phyloP scores from a whole-genome alignment of 768 basidiomycete species.

The Agrocybe chaxingu region DNA sequence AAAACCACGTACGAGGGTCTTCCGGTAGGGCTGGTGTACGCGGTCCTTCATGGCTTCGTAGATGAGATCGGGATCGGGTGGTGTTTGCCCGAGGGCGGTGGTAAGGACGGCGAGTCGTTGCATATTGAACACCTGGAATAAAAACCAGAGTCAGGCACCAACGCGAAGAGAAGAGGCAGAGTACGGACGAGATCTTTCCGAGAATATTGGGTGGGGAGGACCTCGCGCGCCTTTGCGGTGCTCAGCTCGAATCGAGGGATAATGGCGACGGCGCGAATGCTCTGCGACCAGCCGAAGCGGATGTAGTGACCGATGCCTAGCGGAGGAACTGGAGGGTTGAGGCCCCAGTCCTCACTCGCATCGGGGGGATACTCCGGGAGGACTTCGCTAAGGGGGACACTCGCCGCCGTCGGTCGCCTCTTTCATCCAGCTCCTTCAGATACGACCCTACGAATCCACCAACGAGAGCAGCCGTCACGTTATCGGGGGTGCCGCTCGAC shows the following conservation, averaged over 20 bases:
- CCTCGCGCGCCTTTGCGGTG: slow-evolving; percentile 90
- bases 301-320: slow-evolving; percentile 92
- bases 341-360: slow-evolving; percentile 89
- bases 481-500: slow-evolving; percentile 99
- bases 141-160: slow-evolving; percentile 3
- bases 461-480: slow-evolving; percentile 94
- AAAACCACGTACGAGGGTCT: slow-evolving; percentile 58
- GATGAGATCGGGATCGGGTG: slow-evolving; percentile 94
- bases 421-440: slow-evolving; percentile 79
- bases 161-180: neutral
- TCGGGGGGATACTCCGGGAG: slow-evolving; percentile 94
- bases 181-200: slow-evolving; percentile 83
- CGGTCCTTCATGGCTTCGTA: slow-evolving; percentile 99
- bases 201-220: slow-evolving; percentile 81
- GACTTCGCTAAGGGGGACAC: slow-evolving; percentile 93
- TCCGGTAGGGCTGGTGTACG: slow-evolving; percentile 96
- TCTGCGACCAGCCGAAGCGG: slow-evolving; percentile 79
- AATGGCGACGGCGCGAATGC: slow-evolving; percentile 89
- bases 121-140: slow-evolving; percentile 87
- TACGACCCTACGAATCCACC: slow-evolving; percentile 98
- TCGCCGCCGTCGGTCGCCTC: slow-evolving; percentile 79
- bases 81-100: slow-evolving; percentile 84
- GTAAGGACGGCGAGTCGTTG: slow-evolving; percentile 96
- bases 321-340: slow-evolving; percentile 85
- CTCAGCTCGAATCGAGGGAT: slow-evolving; percentile 95